Base-by-base conservation (phyloP, 805 yeast species). In the Nakazawaea wyomingensis region DNA sequence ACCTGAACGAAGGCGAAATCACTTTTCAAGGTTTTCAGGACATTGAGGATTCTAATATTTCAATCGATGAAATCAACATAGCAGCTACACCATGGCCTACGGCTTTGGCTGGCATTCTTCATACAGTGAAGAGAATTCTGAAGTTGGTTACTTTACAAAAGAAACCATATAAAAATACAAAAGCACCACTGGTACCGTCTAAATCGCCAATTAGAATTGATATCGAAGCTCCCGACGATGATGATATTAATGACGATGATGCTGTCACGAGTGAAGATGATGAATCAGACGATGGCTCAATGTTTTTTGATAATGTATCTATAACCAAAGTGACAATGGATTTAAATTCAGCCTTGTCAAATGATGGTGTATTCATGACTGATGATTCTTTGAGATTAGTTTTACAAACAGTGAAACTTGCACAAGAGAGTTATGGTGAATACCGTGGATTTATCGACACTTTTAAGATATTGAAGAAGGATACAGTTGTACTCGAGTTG, bases 381-480 rank as follows among this genome's bases (percentile, higher is more conserved):
- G 48, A 60, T 32, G 26, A 61, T 45, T 47, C 66, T 50, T 32
- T 60, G 39, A 44, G 67, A 41, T 31, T 62, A 44, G 24, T 48
- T 39, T 18, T 55, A 48, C 20, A 52, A 35, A 63, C 65, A 20
- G 35, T 74, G 5, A 61, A 59, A 34, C 39, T 78, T 19, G 69
- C 68, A 39, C 76, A 71, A 42, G 71, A 71, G 43, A 68, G 65
- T 44, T 57, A 64, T 0, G 53, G 52, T 0, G 59, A 74, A 37
- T 51, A 68, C 1, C 71, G 68, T 47, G 87, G 86, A 2, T 74
- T 76, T 1, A 46, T 78, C 2, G 63, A 68, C 35, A 51, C 48
- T 0, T 46, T 75, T n/a, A 45, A 51, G 1, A 45, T 69, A 4
- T 14, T 59, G 3, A 44, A 62, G 17, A 48, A 44, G 9, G 49